Evolutionary conservation across 345 rosid genomes (phyloP).

Genomic region (Laguncularia racemosa): DNA sequence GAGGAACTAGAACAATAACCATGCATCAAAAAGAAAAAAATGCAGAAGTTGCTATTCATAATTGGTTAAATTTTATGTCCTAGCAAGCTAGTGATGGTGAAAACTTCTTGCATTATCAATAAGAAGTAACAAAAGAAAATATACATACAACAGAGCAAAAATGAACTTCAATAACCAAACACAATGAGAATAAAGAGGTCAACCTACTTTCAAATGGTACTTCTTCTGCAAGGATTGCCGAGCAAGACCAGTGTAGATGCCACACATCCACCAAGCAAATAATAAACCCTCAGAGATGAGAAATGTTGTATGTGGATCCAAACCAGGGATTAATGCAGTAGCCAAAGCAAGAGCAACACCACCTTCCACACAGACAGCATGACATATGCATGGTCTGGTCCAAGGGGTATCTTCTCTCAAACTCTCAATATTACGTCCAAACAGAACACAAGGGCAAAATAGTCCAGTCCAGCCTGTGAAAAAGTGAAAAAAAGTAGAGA

Average conservation of each 20-base stretch:
- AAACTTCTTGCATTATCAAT: too few species aligned
- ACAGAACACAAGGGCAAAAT: constrained; percentile 86
- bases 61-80: too few species aligned
- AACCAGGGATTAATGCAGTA: constrained; percentile 57
- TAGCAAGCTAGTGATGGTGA: too few species aligned
- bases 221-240: constrained; percentile 80
- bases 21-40: neutral
- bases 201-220: constrained; percentile 78
- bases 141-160: too few species aligned
- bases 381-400: constrained; percentile 81
- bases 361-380: constrained; percentile 79
- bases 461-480: constrained; percentile 75
- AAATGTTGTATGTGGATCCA: constrained; percentile 71
- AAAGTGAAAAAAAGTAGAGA: neutral
- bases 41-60: neutral
- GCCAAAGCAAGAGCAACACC: constrained; percentile 70
- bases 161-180: too few species aligned
- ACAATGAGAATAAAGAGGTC: neutral
- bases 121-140: too few species aligned
- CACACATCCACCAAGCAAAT: constrained; percentile 99
- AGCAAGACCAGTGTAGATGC: constrained; percentile 81
- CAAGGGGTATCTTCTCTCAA: constrained; percentile 79
- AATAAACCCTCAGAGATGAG: constrained; percentile 80
- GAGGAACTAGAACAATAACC: neutral
- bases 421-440: constrained; percentile 77